Evolutionary conservation across 106 monocot genomes (phyloP), one percentile per base, ranked within the genome.

Genomic region (Dioscorea alata): DNA sequence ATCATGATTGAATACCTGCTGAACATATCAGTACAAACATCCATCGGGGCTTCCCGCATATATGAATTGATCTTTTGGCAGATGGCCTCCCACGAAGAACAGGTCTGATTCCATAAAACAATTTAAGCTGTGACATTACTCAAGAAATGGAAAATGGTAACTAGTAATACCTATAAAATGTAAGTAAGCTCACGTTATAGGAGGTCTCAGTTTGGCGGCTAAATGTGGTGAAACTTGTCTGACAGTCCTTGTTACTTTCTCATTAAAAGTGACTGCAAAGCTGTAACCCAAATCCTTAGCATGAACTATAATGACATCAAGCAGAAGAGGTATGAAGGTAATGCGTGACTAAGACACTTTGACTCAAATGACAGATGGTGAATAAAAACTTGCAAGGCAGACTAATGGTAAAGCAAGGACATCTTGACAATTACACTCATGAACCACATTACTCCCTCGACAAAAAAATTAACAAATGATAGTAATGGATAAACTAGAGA

Each of bases 31-130:
- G 63, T n/a, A 99, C 97, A 83, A 99, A 99, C 54, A 93, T 63
- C 89, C 92, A 87, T 13, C 97, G 92, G 81, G 92, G 93, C 22
- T 66, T 76, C 12, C 97, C 97, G 73, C 97, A 99, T 74, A 99
- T 88, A 77, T 99, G 85, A 79, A 99, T 90, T 42, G 87, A 71
- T 74, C 92, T 84, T 79, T 83, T 99, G 2, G 77, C 22, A 57
- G 92, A 77, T 63, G 92, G 80, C 25, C 92, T 78, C 35, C 90
- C 97, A 73, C 97, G 92, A 71, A 99, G 64, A 74, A 93, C 97
- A 72, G 97, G 97, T 13, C 97, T 99, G 79, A 63, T 23, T 59
- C 56, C 4, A 42, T 42, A 42, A 42, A 42, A 42, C 42, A 63
- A 2, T 33, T 67, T 52, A 59, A 28, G 14, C 10, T 42, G 42